phyloP scores from a whole-genome alignment of 306 rosid genomes.

The Sechiopsis laciniata region DNA sequence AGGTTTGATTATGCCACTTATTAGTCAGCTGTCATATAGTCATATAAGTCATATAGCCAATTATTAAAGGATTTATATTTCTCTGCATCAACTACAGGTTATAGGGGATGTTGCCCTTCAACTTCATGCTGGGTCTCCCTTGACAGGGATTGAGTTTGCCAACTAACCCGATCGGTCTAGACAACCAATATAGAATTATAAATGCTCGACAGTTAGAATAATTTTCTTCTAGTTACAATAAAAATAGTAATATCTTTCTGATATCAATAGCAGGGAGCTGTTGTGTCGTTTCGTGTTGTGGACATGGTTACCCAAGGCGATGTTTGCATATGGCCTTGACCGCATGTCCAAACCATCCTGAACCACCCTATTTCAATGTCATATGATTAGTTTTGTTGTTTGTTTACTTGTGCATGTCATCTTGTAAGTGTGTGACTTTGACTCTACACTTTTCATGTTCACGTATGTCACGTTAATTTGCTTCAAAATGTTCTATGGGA shows the following conservation, averaged over 20 bases:
- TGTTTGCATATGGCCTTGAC: too few relatives aligned
- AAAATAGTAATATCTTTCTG: background rate
- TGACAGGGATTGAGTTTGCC: slow-evolving; percentile 68
- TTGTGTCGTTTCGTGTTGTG: too few relatives aligned
- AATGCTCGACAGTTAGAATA: background rate
- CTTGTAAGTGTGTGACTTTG: too few relatives aligned
- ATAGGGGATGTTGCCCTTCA: slow-evolving; percentile 79
- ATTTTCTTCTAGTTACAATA: background rate
- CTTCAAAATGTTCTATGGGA: too few relatives aligned
- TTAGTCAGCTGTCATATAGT: background rate
- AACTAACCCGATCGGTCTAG: slow-evolving; percentile 25
- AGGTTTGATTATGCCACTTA: background rate
- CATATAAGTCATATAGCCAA: background rate
- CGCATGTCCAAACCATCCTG: too few relatives aligned
- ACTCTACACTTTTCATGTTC: too few relatives aligned
- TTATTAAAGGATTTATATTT: background rate
- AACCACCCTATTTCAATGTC: too few relatives aligned
- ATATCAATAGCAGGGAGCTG: background rate
- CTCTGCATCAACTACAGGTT: slow-evolving; percentile 31
- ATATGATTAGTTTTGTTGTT: too few relatives aligned
- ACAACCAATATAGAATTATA: background rate
- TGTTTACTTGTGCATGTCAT: too few relatives aligned
- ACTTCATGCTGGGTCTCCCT: slow-evolving; percentile 56
- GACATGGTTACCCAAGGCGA: too few relatives aligned
- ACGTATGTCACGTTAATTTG: too few relatives aligned